These are phyloP conservation scores for Penicillium sp. DNA, from an alignment of 2,329 filamentous ascomycete genomes.

Conservation along the genomic window DNA sequence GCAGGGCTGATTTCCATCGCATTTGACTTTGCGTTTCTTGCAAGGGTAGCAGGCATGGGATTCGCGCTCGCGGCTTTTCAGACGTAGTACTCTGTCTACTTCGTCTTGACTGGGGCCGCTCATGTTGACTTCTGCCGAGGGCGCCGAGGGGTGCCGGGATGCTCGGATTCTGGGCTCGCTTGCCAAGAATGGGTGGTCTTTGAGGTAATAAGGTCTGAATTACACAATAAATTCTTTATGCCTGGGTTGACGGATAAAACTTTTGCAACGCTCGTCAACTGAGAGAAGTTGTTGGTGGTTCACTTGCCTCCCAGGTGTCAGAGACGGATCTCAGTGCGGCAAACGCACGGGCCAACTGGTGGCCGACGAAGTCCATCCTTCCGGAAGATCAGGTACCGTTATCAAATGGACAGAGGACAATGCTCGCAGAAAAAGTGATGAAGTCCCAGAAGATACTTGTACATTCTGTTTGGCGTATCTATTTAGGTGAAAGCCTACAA, in stretches of 20 bases:
- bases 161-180: not conserved
- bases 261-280: not conserved
- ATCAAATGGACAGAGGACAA: too few species aligned
- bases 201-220: too few species aligned
- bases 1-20: constrained; percentile 36
- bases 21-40: constrained; percentile 43
- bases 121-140: constrained; percentile 24
- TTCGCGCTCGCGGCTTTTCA: constrained; percentile 37
- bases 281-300: not conserved
- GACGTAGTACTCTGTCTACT: constrained; percentile 34
- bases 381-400: too few species aligned
- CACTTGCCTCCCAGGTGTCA: not conserved
- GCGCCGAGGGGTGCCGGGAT: constrained; percentile 8
- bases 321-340: not conserved
- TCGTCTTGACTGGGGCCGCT: constrained; percentile 29
- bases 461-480: too few species aligned
- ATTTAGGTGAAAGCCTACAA: too few species aligned
- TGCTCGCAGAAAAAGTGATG: too few species aligned
- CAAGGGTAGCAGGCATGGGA: constrained; percentile 41
- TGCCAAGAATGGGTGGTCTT: not conserved
- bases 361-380: not conserved
- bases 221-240: too few species aligned
- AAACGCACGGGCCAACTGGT: not conserved
- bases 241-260: too few species aligned
- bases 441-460: too few species aligned